These are phyloP conservation scores for Herpetomonas samuelpessoai DNA, from an alignment of 208 protist genomes.

Conservation along the genomic window DNA sequence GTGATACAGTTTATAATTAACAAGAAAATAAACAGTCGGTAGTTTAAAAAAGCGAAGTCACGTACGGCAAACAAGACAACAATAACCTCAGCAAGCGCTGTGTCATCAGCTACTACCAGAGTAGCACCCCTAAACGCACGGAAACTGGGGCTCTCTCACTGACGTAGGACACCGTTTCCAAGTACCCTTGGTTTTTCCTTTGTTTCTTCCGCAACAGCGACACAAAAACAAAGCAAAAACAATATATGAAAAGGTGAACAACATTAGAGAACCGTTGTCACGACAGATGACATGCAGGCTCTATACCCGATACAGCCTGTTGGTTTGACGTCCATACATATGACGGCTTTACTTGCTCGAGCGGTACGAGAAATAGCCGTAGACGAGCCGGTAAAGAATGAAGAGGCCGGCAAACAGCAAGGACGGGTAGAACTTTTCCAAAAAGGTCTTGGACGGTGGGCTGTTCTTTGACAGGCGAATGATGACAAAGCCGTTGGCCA, in stretches of 20 bases:
- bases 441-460: slow-evolving; percentile 10
- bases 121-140: too few species aligned
- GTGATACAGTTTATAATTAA: too few species aligned
- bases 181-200: background rate
- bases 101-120: too few species aligned
- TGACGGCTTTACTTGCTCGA: slow-evolving; percentile 3
- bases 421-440: slow-evolving; percentile 14
- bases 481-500: slow-evolving; percentile 25
- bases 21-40: too few species aligned
- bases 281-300: too few species aligned
- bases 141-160: too few species aligned
- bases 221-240: background rate
- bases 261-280: too few species aligned
- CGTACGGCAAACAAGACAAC: background rate
- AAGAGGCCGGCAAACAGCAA: slow-evolving; percentile 30
- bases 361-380: slow-evolving; percentile 11
- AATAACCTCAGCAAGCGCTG: slow-evolving; percentile 5
- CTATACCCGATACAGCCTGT: too few species aligned
- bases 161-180: background rate
- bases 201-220: background rate
- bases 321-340: too few species aligned
- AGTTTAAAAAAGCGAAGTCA: background rate
- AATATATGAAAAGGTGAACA: too few species aligned
- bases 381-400: slow-evolving; percentile 6
- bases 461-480: slow-evolving; percentile 18